Evolutionary conservation across 2,329 filamentous ascomycete species (phyloP).

Genomic region (Stenocarpella maydis): DNA sequence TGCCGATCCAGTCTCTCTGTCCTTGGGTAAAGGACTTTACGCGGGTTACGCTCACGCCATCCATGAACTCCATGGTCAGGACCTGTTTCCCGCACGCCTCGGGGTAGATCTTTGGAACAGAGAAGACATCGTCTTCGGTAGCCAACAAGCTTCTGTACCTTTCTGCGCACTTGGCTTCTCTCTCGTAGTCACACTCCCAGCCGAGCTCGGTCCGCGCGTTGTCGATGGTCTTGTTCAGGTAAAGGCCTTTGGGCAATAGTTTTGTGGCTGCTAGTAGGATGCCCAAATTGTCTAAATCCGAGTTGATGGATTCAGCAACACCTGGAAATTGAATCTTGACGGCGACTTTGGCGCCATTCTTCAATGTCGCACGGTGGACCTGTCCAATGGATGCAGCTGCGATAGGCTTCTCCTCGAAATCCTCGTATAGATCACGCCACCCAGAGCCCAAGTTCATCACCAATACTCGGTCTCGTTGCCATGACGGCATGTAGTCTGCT

Average conservation of each 20-base stretch:
- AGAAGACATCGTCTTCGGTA: conserved; percentile 77
- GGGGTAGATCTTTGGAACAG: conserved; percentile 78
- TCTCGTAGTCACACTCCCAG: conserved; percentile 96
- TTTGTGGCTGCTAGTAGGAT: conserved; percentile 90
- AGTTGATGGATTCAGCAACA: conserved; percentile 94
- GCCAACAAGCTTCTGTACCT: conserved; percentile 81
- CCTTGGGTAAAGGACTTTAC: conserved; percentile 77
- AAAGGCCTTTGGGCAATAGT: conserved; percentile 89
- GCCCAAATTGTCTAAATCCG: conserved; percentile 91
- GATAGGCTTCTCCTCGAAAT: conserved; percentile 90
- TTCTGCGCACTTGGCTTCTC: conserved; percentile 82
- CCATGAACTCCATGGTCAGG: conserved; percentile 91
- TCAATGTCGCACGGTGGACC: conserved; percentile 85
- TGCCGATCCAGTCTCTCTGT: conserved; percentile 95
- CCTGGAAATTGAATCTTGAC: conserved; percentile 99
- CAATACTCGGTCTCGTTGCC: conserved; percentile 88
- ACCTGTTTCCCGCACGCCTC: conserved; percentile 88
- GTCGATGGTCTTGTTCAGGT: conserved; percentile 95
- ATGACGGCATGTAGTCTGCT: conserved; percentile 97
- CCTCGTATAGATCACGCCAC: conserved; percentile 84
- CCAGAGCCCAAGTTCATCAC: conserved; percentile 78
- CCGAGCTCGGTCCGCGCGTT: conserved; percentile 91
- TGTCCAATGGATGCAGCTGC: conserved; percentile 97
- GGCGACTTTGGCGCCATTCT: conserved; percentile 78
- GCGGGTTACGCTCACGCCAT: conserved; percentile 85